Evolutionary conservation across 116 monocot species (phyloP).

Genomic region (Zostera marina): DNA sequence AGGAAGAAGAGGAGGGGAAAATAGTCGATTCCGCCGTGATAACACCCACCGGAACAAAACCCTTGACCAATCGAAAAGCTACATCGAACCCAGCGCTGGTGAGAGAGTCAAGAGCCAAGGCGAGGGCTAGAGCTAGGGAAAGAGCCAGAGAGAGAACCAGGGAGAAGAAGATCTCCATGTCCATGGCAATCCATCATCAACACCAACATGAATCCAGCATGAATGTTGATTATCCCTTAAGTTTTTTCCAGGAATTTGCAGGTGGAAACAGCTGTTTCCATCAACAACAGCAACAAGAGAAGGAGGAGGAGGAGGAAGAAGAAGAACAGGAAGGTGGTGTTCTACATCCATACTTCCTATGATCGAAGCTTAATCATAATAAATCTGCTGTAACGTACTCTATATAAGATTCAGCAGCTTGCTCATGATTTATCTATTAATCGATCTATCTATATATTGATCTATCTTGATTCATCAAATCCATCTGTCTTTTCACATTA

Average conservation of each 20-base stretch:
- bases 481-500: too few species aligned
- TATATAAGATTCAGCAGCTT: too few species aligned
- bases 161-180: constrained; percentile 19
- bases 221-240: background rate
- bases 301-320: too few species aligned
- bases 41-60: background rate
- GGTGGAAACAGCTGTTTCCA: background rate
- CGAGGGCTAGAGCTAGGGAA: constrained; percentile 47
- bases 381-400: too few species aligned
- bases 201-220: background rate
- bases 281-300: background rate
- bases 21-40: constrained; percentile 21
- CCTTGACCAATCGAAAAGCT: background rate
- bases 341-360: too few species aligned
- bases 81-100: constrained; percentile 1
- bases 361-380: too few species aligned
- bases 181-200: background rate
- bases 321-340: too few species aligned
- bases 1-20: too few species aligned
- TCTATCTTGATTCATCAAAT: too few species aligned
- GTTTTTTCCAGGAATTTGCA: background rate
- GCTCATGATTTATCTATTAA: too few species aligned
- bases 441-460: too few species aligned
- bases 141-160: constrained; percentile 18
- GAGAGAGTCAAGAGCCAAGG: constrained; percentile 28